Conservation (phyloP, 176 grass and related monocot species). For the Carex myosuroides region DNA sequence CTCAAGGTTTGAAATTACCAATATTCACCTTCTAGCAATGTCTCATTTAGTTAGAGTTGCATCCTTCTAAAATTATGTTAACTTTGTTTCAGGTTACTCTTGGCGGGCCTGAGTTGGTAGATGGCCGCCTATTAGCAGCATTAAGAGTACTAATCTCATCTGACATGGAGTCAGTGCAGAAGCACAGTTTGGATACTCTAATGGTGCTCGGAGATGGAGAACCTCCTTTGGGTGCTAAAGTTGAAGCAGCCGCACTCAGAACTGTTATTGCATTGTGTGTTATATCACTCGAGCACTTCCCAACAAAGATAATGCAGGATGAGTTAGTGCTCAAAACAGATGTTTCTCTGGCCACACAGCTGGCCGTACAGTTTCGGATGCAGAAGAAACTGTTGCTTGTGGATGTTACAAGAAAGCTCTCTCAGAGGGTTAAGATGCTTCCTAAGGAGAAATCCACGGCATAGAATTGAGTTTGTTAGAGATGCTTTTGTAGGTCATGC, state of each 20-base stretch:
- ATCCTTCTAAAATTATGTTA: not conserved
- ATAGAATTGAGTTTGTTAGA: conserved; percentile 8
- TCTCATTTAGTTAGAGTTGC: conserved; percentile 4
- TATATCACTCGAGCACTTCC: conserved; percentile 72
- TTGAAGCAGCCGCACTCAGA: conserved; percentile 51
- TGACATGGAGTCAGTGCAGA: conserved; percentile 36
- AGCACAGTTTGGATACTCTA: conserved; percentile 49
- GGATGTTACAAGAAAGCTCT: conserved; percentile 69
- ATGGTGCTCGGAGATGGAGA: conserved; percentile 41
- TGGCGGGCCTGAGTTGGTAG: conserved; percentile 58
- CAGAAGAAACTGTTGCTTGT: conserved; percentile 77
- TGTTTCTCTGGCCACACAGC: conserved; percentile 36
- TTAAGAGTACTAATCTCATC: conserved; percentile 49
- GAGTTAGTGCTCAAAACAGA: conserved; percentile 48
- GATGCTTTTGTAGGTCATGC: not conserved
- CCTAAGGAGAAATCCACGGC: conserved; percentile 20
- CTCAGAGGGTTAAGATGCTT: conserved; percentile 59
- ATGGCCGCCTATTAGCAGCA: conserved; percentile 81
- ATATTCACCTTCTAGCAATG: not conserved
- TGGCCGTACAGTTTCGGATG: conserved; percentile 83
- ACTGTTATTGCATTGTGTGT: conserved; percentile 67
- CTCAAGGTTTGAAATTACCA: conserved; percentile 42
- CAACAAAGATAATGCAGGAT: conserved; percentile 95
- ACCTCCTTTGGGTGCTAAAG: conserved; percentile 36
- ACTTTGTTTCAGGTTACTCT: conserved; percentile 49